Conservation (phyloP, 371 early-diverging fungal species). For the Mortierella sp. region DNA sequence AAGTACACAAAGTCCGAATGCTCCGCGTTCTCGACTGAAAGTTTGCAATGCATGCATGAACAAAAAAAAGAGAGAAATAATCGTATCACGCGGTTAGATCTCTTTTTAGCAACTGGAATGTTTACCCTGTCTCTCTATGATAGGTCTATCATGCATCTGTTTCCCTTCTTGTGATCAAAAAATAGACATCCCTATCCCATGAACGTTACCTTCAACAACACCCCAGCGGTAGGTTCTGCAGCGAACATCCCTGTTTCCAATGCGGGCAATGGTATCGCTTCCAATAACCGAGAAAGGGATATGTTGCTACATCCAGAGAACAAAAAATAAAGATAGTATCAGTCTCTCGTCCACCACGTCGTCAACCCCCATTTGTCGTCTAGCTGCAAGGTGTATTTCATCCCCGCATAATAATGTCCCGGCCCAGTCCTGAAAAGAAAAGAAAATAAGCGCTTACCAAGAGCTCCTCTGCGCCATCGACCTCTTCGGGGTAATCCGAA, state of each 20-base stretch:
- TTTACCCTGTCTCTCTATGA: background rate
- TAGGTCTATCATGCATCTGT: background rate
- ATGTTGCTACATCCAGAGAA: conserved; percentile 65
- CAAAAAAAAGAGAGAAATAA: background rate
- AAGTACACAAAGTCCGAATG: conserved; percentile 93
- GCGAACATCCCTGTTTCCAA: conserved; percentile 83
- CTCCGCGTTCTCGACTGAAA: conserved; percentile 86
- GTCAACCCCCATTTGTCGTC: background rate
- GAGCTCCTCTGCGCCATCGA: conserved; percentile 81
- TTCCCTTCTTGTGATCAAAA: background rate
- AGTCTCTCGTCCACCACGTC: background rate
- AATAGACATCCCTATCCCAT: background rate
- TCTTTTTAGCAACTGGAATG: background rate
- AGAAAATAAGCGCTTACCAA: conserved; percentile 63
- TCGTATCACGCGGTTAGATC: background rate
- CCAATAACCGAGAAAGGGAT: conserved; percentile 97
- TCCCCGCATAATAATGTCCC: background rate
- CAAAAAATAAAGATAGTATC: background rate
- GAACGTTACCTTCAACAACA: conserved; percentile 83
- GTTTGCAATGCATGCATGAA: background rate
- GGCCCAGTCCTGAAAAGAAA: conserved; percentile 29
- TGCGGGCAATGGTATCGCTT: conserved; percentile 78
- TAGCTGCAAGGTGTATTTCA: background rate
- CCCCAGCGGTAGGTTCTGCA: conserved; percentile 99
- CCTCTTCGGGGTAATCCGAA: conserved; percentile 66